These are phyloP conservation scores for Aegilops sharonensis DNA, from an alignment of 176 grass and related monocot genomes.

Conservation along the genomic window DNA sequence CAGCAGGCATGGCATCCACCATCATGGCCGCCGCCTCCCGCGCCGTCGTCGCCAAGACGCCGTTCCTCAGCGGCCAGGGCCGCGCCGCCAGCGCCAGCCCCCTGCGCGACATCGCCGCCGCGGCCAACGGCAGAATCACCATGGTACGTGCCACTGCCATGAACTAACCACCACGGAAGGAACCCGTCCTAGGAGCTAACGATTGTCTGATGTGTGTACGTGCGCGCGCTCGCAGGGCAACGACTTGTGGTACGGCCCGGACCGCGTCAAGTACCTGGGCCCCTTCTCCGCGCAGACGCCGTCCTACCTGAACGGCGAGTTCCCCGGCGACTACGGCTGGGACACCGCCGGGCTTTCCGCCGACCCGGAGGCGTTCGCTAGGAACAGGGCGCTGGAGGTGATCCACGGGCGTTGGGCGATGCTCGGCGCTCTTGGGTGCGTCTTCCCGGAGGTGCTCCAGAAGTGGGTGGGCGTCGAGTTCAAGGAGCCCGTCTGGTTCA, in stretches of 20 bases:
- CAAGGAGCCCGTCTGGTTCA: slow-evolving; percentile 99
- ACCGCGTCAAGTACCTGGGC: slow-evolving; percentile 91
- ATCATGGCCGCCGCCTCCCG: slow-evolving; percentile 63
- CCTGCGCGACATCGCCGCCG: slow-evolving; percentile 52
- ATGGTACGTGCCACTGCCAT: slow-evolving; percentile 58
- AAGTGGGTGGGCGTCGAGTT: slow-evolving; percentile 93
- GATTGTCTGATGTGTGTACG: background rate
- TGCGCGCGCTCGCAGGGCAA: slow-evolving; percentile 44
- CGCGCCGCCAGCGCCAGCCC: slow-evolving; percentile 43
- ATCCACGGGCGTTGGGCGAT: slow-evolving; percentile 97
- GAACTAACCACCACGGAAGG: background rate
- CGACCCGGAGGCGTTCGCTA: slow-evolving; percentile 89
- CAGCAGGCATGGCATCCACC: slow-evolving; percentile 51
- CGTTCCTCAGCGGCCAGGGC: slow-evolving; percentile 66
- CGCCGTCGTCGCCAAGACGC: slow-evolving; percentile 40
- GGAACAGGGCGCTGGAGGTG: slow-evolving; percentile 91
- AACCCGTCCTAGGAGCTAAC: background rate
- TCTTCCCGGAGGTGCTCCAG: slow-evolving; percentile 85
- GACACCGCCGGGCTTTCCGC: slow-evolving; percentile 92
- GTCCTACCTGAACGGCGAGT: slow-evolving; percentile 86
- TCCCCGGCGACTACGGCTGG: slow-evolving; percentile 95
- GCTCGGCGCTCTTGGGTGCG: slow-evolving; percentile 86
- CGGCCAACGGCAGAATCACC: slow-evolving; percentile 59
- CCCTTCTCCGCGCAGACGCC: slow-evolving; percentile 93
- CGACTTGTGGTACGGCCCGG: slow-evolving; percentile 83